These are phyloP conservation scores for Colletotrichum sp. DNA, from an alignment of 2,329 filamentous ascomycete species.

Conservation along the genomic window DNA sequence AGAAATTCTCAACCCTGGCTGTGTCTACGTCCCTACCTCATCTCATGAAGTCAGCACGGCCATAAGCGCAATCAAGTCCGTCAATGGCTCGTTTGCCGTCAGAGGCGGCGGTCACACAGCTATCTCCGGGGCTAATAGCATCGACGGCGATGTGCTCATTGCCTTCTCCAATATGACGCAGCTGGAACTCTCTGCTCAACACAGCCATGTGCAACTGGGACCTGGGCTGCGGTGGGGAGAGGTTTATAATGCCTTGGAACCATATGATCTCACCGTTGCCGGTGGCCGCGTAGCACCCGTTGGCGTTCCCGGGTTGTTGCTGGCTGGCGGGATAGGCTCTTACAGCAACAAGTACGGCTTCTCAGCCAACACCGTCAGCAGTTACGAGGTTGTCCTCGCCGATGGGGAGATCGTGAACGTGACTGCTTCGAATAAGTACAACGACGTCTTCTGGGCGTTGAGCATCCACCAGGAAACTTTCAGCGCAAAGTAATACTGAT, in stretches of 20 bases:
- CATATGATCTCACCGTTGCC: background rate
- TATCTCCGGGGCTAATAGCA: background rate
- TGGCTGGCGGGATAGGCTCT: background rate
- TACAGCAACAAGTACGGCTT: background rate
- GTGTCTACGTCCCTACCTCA: background rate
- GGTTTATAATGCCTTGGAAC: background rate
- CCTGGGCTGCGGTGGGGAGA: background rate
- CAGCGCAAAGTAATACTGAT: background rate
- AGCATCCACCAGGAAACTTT: accelerated
- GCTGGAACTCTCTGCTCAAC: background rate
- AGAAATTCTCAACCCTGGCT: background rate
- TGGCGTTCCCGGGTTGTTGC: background rate
- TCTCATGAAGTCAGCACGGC: background rate
- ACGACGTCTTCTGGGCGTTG: background rate
- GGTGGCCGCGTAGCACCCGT: background rate
- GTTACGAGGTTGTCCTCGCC: background rate
- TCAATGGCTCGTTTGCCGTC: background rate
- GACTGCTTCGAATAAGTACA: background rate
- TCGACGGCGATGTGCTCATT: background rate
- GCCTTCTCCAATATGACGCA: background rate
- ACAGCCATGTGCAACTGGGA: background rate
- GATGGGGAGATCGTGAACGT: background rate
- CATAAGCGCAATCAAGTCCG: accelerated
- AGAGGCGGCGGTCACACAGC: background rate
- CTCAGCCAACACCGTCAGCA: background rate